Conservation (phyloP, 129 eudicot species). For the Smallanthus sonchifolius region DNA sequence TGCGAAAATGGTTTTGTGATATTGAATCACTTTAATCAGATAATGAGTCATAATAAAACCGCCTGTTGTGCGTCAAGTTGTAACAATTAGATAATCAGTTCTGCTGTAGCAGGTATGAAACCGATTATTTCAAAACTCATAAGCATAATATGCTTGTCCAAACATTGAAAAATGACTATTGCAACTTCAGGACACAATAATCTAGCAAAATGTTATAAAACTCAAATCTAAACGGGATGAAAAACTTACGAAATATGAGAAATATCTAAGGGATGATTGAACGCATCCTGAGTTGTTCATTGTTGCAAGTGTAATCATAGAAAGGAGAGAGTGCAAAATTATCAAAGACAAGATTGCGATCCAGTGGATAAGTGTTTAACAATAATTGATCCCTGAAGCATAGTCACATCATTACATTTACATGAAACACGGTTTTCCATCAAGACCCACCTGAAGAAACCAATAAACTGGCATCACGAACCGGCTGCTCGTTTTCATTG, state of each 20-base stretch:
- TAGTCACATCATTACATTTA: slow-evolving; percentile 45
- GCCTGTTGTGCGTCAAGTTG: no score
- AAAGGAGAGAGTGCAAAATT: slow-evolving; percentile 88
- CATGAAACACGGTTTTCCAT: background rate
- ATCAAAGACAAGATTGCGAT: slow-evolving; percentile 81
- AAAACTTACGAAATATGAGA: slow-evolving; percentile 71
- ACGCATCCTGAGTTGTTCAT: slow-evolving; percentile 73
- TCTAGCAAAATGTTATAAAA: background rate
- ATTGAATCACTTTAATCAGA: background rate
- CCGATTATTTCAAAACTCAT: no score
- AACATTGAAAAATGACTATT: background rate
- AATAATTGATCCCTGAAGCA: slow-evolving; percentile 86
- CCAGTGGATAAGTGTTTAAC: slow-evolving; percentile 80
- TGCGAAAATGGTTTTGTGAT: background rate
- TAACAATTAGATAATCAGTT: no score
- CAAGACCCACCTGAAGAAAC: slow-evolving; percentile 13
- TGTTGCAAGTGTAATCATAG: slow-evolving; percentile 82
- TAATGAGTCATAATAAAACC: background rate
- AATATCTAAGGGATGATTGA: slow-evolving; percentile 80
- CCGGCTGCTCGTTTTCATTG: slow-evolving; percentile 33
- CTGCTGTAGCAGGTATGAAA: no score
- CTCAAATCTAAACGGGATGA: background rate
- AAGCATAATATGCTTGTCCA: no score
- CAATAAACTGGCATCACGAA: background rate
- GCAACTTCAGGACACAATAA: background rate